phyloP scores from a whole-genome alignment of 148 eudicot species.

The Camellia lanceoleosa region DNA sequence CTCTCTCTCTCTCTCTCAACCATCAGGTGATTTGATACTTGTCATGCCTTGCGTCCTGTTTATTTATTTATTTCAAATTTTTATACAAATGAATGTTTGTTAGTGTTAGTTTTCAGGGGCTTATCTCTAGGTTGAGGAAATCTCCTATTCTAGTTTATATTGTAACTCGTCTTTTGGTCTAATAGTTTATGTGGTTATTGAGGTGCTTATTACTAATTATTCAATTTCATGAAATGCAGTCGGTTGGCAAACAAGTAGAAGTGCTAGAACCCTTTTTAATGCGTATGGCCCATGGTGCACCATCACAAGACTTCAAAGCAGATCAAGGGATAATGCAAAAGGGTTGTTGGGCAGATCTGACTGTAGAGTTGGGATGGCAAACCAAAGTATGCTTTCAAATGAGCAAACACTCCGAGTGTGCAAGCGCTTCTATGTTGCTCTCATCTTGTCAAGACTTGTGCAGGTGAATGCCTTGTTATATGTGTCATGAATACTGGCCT shows the following conservation, averaged over 20 bases:
- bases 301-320: constrained; percentile 50
- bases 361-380: constrained; percentile 39
- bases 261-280: constrained; percentile 89
- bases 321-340: constrained; percentile 46
- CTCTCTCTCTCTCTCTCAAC: too few species aligned
- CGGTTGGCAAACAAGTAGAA: constrained; percentile 97
- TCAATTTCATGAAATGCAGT: constrained; percentile 40
- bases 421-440: constrained; percentile 89
- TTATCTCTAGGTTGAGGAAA: neutral
- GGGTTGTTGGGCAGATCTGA: constrained; percentile 48
- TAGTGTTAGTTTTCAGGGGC: neutral
- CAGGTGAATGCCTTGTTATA: constrained; percentile 50
- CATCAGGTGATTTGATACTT: neutral
- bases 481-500: neutral
- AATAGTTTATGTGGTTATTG: neutral
- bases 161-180: neutral
- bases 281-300: constrained; percentile 98
- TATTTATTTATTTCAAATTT: neutral
- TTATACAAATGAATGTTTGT: neutral
- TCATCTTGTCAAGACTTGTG: constrained; percentile 83
- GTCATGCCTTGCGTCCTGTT: neutral
- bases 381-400: constrained; percentile 55
- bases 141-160: neutral
- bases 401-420: constrained; percentile 89
- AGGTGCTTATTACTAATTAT: constrained; percentile 4